A percentile compares a stretch with the other conserved stretches of the same genome.
These are phyloP conservation scores for Pleurozium schreberi DNA, from an alignment of 225 moss, liverwort and hornwort genomes.

Conservation along the genomic window DNA sequence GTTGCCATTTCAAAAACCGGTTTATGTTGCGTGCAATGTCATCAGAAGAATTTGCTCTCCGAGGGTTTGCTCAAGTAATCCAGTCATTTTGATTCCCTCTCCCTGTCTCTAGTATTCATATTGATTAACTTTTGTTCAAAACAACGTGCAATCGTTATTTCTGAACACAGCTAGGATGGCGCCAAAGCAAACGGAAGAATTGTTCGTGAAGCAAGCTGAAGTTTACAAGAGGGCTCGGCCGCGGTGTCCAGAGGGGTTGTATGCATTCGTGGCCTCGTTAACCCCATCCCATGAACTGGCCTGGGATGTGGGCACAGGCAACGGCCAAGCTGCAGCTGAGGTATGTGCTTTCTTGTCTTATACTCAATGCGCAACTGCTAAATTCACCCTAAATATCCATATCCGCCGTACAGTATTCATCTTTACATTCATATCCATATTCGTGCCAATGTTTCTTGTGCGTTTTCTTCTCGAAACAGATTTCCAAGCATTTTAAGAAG, in stretches of 20 bases:
- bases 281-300: constrained; percentile 48
- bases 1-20: neutral
- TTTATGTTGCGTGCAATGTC: neutral
- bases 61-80: neutral
- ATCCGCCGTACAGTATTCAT: neutral
- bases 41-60: neutral
- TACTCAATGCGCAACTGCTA: neutral
- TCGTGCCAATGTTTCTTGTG: neutral
- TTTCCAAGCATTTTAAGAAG: constrained; percentile 49
- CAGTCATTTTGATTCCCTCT: neutral
- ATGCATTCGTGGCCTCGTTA: constrained; percentile 35
- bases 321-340: constrained; percentile 58
- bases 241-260: constrained; percentile 29
- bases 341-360: neutral
- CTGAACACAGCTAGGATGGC: neutral
- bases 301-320: constrained; percentile 82
- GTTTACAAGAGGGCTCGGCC: constrained; percentile 42
- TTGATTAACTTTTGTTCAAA: neutral
- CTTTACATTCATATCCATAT: neutral
- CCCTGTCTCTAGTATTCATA: neutral
- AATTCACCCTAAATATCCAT: neutral
- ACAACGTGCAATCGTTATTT: neutral
- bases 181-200: constrained; percentile 3
- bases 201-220: constrained; percentile 53
- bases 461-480: neutral